A percentile compares a stretch with the other conserved stretches of the same genome.
phyloP scores from a whole-genome alignment of 1,284 basidiomycete species.

The Cryptococcus sp. region DNA sequence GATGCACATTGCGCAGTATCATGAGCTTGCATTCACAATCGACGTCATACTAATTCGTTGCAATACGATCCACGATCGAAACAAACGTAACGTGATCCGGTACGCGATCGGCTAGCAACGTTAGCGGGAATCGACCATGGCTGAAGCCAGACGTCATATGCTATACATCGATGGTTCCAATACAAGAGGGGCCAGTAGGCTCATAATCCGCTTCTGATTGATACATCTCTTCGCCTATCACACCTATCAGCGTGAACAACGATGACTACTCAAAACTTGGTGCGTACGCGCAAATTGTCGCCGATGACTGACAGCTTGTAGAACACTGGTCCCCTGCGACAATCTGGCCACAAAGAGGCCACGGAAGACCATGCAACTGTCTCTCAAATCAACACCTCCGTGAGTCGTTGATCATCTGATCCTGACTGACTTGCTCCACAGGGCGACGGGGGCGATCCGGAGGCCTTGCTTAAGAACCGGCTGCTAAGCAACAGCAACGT shows the following conservation, averaged over 20 bases:
- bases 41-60: too few relatives aligned
- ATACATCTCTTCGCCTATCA: too few relatives aligned
- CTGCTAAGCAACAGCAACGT: constrained; percentile 27
- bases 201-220: too few relatives aligned
- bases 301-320: not conserved
- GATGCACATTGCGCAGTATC: too few relatives aligned
- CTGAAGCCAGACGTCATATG: too few relatives aligned
- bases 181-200: not conserved
- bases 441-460: constrained; percentile 30
- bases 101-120: too few relatives aligned
- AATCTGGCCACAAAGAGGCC: constrained; percentile 35
- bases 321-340: constrained; percentile 27
- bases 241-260: constrained; percentile 15
- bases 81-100: too few relatives aligned
- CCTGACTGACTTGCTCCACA: constrained; percentile 4
- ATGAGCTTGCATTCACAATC: too few relatives aligned
- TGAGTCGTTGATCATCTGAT: constrained; percentile 1
- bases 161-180: not conserved
- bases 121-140: too few relatives aligned
- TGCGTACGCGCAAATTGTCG: constrained; percentile 4
- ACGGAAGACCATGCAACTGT: constrained; percentile 30
- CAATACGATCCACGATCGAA: too few relatives aligned
- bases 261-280: constrained; percentile 33
- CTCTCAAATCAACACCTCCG: constrained; percentile 19
- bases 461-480: constrained; percentile 25